Evolutionary conservation across 2,329 filamentous ascomycete species (phyloP), one percentile per base, ranked within the genome.

Genomic region (Cytospora piceae): DNA sequence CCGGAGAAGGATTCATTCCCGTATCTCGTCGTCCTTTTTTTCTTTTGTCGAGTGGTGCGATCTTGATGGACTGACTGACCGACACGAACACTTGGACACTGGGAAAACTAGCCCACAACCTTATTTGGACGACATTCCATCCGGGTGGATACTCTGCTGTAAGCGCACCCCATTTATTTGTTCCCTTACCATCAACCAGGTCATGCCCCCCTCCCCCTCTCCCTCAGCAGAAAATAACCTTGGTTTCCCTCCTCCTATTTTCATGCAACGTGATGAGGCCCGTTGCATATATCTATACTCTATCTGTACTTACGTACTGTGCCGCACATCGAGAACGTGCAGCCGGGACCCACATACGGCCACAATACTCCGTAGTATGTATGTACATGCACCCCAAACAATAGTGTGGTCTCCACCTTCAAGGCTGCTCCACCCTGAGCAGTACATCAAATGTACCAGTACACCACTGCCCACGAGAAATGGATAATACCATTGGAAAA

Each of bases 61-160:
- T 66, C 39, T 57, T 37, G 61, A 67, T 64, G 61, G 65, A 49
- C 42, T 6, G n/a, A n/a, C 42, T 2, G 42, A 49, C 42, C 17
- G 42, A 3, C 3, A 29, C 27, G 27, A 29, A 49, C 58, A 63
- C 57, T 58, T 32, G 52, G 53, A 63, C 65, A 54, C 3, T 7
- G 3, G n/a, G 57, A 57, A 53, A 34, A 56, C 51, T 63, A 64
- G 61, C 61, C 42, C 52, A 61, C 65, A 67, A 67, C 65, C 65
- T 67, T 67, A 67, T 58, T 67, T 67, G 34, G 61, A 67, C 65
- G 65, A 64, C 65, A 67, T 32, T 34, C 31, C 61, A 52, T 42
- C n/a, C 20, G 42, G n/a, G n/a, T 49, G 42, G n/a, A 49, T 3
- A 49, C 42, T 17, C 42, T 42, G 20, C 39, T 46, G 17, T 46